A percentile compares a stretch with the other conserved stretches of the same genome.
phyloP scores from a whole-genome alignment of 2,329 filamentous ascomycete species.

The Tolypocladium amazonense region DNA sequence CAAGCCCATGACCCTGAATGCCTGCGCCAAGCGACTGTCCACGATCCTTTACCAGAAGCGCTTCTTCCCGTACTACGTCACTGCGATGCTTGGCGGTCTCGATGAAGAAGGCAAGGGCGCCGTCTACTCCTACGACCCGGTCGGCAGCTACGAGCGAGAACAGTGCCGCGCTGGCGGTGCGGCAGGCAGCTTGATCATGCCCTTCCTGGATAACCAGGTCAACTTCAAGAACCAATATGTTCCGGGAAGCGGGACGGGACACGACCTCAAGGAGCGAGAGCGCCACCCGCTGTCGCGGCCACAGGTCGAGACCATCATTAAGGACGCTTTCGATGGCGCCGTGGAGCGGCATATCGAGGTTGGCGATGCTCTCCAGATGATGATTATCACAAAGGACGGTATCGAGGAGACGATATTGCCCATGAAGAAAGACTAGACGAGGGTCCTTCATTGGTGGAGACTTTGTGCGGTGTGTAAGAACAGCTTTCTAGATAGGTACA shows the following conservation, averaged over 20 bases:
- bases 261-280: conserved; percentile 64
- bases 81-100: conserved; percentile 85
- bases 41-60: conserved; percentile 96
- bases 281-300: conserved; percentile 58
- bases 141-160: conserved; percentile 95
- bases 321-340: conserved; percentile 95
- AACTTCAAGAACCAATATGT: conserved; percentile 99
- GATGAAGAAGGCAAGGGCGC: conserved; percentile 93
- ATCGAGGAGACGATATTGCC: conserved; percentile 77
- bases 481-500: conserved; percentile 1
- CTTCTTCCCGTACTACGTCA: conserved; percentile 98
- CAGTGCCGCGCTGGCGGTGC: conserved; percentile 91
- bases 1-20: conserved; percentile 89
- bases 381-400: conserved; percentile 80
- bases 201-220: conserved; percentile 98
- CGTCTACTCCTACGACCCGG: conserved; percentile 94
- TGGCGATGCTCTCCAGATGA: conserved; percentile 89
- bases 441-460: conserved; percentile 1
- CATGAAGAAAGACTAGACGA: conserved; percentile 75
- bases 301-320: conserved; percentile 77
- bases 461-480: conserved; percentile 21
- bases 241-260: conserved; percentile 73
- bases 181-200: conserved; percentile 92
- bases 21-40: conserved; percentile 87
- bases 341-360: conserved; percentile 99